Evolutionary conservation across 1,284 basidiomycete species (phyloP), one percentile per base, ranked within the genome.

Genomic region (Peniophora sp.): DNA sequence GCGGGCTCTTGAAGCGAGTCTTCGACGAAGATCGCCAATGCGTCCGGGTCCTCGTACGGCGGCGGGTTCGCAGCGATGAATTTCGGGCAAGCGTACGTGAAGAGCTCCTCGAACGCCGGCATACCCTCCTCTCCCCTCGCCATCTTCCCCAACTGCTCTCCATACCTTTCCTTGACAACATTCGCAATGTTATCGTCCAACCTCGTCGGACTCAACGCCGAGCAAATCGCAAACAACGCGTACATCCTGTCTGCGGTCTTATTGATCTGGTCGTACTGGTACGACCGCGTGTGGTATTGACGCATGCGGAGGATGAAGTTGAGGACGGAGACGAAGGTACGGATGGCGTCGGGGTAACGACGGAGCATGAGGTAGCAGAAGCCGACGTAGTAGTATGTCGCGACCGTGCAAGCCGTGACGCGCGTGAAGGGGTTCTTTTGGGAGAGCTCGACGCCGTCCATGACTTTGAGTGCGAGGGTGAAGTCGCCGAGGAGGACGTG

Each of bases 241-340:
- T 98, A 97, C 95, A 98, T 99, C 49, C 96, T 76, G 67, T 99
- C 96, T 9, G 92, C 94, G 24, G 89, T 94, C 76, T 97, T 98
- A 75, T 88, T 94, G 70, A 99, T 97, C 74, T 96, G 93, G 62
- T 97, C 95, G 63, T 97, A 97, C 68, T 97, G 94, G 67, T 97
- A 97, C 64, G 89, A 92, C 56, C 94, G 75, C 5, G 93, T 97
- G 72, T 97, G 94, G 69, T 97, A 97, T 65, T 95, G 92, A 58
- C 91, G 80, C 83, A 90, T 95, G 41, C 90, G 80, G 71, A 89
- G 83, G 63, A 95, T 89, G 74, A 94, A 94, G 72, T 96, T 95
- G 47, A 98, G 76, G 60, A 97, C 91, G 32, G 89, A 87, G 45
- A 93, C 89, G 64, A 97, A 96, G 14, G 91, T 85, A 50, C 93